Conservation (phyloP, 139 green algal species). For the Prasinococcaceae sp. region DNA sequence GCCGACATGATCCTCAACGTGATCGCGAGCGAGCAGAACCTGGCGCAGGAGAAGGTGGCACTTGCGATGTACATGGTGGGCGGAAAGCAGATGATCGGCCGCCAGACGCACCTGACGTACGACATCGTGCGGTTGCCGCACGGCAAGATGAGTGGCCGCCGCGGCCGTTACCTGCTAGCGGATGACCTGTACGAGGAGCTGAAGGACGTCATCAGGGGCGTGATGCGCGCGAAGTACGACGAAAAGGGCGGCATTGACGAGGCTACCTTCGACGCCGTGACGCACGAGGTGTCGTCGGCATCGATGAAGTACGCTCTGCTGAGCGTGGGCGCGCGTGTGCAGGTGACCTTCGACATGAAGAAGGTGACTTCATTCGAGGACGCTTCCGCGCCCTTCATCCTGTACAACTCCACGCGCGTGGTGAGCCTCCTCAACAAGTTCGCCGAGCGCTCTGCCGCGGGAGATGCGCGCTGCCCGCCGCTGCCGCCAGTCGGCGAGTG, state of each 20-base stretch:
- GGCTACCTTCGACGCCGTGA: slow-evolving; percentile 16
- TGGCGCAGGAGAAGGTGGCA: slow-evolving; percentile 21
- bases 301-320: slow-evolving; percentile 27
- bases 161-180: slow-evolving; percentile 22
- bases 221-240: slow-evolving; percentile 21
- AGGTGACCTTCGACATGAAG: slow-evolving; percentile 25
- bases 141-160: slow-evolving; percentile 24
- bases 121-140: slow-evolving; percentile 22
- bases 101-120: slow-evolving; percentile 22
- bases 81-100: slow-evolving; percentile 15
- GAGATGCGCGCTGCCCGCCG: background rate
- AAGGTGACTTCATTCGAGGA: slow-evolving; percentile 29
- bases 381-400: slow-evolving; percentile 24
- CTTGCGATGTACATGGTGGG: slow-evolving; percentile 23
- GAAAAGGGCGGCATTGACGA: slow-evolving; percentile 14
- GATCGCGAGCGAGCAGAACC: slow-evolving; percentile 21
- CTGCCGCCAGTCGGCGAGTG: slow-evolving; percentile 2
- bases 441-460: background rate
- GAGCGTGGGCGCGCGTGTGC: background rate
- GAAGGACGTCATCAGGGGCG: slow-evolving; percentile 20
- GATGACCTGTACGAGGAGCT: slow-evolving; percentile 25
- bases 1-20: slow-evolving; percentile 22
- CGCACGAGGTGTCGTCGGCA: slow-evolving; percentile 23
- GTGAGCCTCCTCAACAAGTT: slow-evolving; percentile 13
- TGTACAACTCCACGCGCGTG: slow-evolving; percentile 26